Evolutionary conservation across 108 stramenopile genomes (phyloP).

Genomic region (Craspedostauros australis): DNA sequence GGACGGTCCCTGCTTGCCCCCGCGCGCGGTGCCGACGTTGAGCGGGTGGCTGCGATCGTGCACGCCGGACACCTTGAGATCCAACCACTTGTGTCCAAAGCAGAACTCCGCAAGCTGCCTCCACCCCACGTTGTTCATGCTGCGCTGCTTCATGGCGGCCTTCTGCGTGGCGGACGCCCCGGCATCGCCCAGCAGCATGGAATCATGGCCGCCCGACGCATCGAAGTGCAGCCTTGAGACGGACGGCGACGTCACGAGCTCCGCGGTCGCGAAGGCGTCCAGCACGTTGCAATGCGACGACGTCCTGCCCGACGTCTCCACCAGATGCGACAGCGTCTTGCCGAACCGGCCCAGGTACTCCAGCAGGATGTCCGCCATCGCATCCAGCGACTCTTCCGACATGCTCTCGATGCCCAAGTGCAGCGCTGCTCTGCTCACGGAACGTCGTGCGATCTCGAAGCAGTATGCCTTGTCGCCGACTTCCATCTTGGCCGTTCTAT

Average conservation of each 20-base stretch:
- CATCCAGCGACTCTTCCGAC: slow-evolving; percentile 61
- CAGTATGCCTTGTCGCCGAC: slow-evolving; percentile 44
- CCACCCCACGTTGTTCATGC: slow-evolving; percentile 29
- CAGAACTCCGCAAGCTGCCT: slow-evolving; percentile 71
- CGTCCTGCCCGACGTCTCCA: slow-evolving; percentile 67
- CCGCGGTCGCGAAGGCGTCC: slow-evolving; percentile 70
- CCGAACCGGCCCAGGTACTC: slow-evolving; percentile 61
- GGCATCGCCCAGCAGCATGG: background rate
- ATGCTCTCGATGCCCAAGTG: slow-evolving; percentile 73
- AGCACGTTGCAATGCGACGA: slow-evolving; percentile 73
- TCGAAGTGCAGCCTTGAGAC: slow-evolving; percentile 32
- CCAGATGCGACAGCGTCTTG: slow-evolving; percentile 41
- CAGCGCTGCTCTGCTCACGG: slow-evolving; percentile 74
- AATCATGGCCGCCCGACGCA: slow-evolving; percentile 3
- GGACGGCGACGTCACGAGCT: slow-evolving; percentile 50
- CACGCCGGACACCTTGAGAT: slow-evolving; percentile 12
- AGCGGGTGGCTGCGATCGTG: slow-evolving; percentile 4
- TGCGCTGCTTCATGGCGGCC: background rate
- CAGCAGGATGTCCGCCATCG: slow-evolving; percentile 54
- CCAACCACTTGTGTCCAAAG: slow-evolving; percentile 72
- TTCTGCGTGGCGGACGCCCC: background rate
- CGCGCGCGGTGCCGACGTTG: background rate
- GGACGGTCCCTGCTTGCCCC: slow-evolving; percentile 41
- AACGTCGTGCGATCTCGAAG: slow-evolving; percentile 55
- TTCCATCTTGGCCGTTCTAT: too few species aligned